These are phyloP conservation scores for Fusarium paranaense DNA, from an alignment of 2,329 filamentous ascomycete species.

Conservation along the genomic window DNA sequence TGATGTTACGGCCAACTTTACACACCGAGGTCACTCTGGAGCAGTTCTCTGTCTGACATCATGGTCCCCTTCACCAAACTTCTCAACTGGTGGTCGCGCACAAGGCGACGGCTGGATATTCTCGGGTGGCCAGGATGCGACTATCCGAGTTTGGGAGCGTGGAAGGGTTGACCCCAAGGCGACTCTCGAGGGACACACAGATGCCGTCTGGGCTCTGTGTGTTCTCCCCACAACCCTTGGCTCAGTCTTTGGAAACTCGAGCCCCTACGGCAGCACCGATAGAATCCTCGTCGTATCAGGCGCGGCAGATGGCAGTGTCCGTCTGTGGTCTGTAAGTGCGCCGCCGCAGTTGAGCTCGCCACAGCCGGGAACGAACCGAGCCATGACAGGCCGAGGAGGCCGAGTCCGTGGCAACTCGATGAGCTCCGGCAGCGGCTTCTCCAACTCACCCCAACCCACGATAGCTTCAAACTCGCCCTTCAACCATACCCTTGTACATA, in stretches of 20 bases:
- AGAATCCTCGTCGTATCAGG: conserved; percentile 92
- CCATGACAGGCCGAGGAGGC: conserved; percentile 70
- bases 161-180: conserved; percentile 95
- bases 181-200: conserved; percentile 91
- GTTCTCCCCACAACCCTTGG: conserved; percentile 88
- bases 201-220: conserved; percentile 95
- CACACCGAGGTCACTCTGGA: conserved; percentile 92
- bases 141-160: conserved; percentile 94
- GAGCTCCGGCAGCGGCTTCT: conserved; percentile 92
- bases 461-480: conserved; percentile 88
- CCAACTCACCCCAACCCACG: conserved; percentile 89
- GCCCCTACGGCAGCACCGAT: conserved; percentile 82
- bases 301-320: conserved; percentile 88
- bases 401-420: conserved; percentile 91
- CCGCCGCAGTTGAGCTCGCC: conserved; percentile 88
- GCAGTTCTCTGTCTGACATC: conserved; percentile 88
- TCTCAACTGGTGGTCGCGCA: conserved; percentile 87
- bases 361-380: conserved; percentile 73
- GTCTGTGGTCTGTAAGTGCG: conserved; percentile 93
- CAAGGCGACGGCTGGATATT: conserved; percentile 98
- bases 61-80: conserved; percentile 88
- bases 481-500: conserved; percentile 87
- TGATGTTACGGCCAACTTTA: conserved; percentile 94
- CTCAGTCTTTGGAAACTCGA: conserved; percentile 81
- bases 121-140: conserved; percentile 94